A percentile compares a stretch with the other conserved stretches of the same genome.
phyloP scores from a whole-genome alignment of 2,329 filamentous ascomycete genomes.

The Sporothrix sp. region DNA sequence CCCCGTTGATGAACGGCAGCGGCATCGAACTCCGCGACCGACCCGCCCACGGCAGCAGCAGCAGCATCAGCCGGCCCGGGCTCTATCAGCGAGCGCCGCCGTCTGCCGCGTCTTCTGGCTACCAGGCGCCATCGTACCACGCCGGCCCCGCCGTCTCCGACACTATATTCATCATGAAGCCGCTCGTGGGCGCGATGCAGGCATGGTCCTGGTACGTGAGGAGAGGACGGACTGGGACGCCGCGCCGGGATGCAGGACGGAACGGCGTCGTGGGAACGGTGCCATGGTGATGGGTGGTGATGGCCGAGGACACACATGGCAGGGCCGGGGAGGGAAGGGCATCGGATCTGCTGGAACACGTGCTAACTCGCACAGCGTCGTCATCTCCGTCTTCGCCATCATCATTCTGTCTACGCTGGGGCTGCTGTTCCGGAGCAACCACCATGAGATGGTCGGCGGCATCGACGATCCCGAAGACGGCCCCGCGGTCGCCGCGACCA shows the following conservation, averaged over 20 bases:
- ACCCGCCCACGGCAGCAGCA: constrained; percentile 15
- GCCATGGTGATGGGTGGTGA: too few relatives aligned
- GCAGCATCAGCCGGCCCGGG: constrained; percentile 16
- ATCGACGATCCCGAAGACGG: constrained; percentile 63
- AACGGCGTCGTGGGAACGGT: too few relatives aligned
- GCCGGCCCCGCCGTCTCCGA: background rate
- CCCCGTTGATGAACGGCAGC: constrained; percentile 11
- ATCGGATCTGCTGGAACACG: too few relatives aligned
- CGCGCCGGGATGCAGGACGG: background rate
- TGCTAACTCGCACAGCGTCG: constrained; percentile 48
- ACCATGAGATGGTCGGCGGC: constrained; percentile 76
- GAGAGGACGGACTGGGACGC: too few relatives aligned
- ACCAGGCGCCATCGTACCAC: constrained; percentile 3
- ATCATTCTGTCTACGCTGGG: constrained; percentile 55
- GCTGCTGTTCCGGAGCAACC: constrained; percentile 65
- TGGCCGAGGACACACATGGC: too few relatives aligned
- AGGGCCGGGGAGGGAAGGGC: too few relatives aligned
- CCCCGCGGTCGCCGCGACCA: constrained; percentile 67
- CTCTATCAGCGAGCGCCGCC: constrained; percentile 4
- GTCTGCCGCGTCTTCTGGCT: background rate
- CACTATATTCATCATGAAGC: constrained; percentile 64
- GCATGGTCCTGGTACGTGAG: constrained; percentile 81
- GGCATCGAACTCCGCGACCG: constrained; percentile 18
- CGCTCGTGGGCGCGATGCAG: constrained; percentile 81
- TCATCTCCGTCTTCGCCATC: constrained; percentile 58